Evolutionary conservation across 2,329 filamentous ascomycete genomes (phyloP).

Genomic region (Boeremia lycopersici): DNA sequence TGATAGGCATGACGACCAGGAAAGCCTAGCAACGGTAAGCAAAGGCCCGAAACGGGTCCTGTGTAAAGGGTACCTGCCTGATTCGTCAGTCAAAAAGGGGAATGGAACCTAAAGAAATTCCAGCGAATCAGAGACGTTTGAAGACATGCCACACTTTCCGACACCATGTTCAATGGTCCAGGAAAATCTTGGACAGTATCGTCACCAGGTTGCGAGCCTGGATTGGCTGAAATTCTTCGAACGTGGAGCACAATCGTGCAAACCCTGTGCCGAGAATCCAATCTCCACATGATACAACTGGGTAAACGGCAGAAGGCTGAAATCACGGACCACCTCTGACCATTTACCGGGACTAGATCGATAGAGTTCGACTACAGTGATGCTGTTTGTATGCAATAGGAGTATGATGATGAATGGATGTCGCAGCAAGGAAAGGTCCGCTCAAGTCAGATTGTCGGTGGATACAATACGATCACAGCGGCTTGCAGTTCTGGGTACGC

Average conservation of each 20-base stretch:
- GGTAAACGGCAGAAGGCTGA: conserved; percentile 12
- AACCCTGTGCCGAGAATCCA: conserved; percentile 4
- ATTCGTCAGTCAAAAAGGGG: conserved; percentile 6
- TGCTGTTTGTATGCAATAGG: conserved; percentile 1
- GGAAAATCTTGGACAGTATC: background rate
- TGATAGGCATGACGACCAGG: conserved; percentile 12
- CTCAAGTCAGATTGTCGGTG: background rate
- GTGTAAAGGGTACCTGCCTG: conserved; percentile 11
- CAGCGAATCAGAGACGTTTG: conserved; percentile 10
- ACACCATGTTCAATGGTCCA: background rate
- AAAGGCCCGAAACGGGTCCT: conserved; percentile 15
- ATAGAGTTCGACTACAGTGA: conserved; percentile 6
- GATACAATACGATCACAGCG: background rate
- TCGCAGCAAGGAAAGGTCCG: background rate
- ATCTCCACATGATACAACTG: conserved; percentile 8
- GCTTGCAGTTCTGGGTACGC: background rate
- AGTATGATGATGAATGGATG: background rate
- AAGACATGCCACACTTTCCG: conserved; percentile 14
- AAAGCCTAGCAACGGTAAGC: conserved; percentile 7
- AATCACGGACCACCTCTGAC: conserved; percentile 7
- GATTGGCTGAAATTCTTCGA: conserved; percentile 1
- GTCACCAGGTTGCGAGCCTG: background rate
- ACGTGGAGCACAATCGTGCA: background rate
- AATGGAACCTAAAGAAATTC: conserved; percentile 1
- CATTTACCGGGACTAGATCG: conserved; percentile 1